These are phyloP conservation scores for Pseudoturritis turrita DNA, from an alignment of 345 rosid genomes.

Conservation along the genomic window DNA sequence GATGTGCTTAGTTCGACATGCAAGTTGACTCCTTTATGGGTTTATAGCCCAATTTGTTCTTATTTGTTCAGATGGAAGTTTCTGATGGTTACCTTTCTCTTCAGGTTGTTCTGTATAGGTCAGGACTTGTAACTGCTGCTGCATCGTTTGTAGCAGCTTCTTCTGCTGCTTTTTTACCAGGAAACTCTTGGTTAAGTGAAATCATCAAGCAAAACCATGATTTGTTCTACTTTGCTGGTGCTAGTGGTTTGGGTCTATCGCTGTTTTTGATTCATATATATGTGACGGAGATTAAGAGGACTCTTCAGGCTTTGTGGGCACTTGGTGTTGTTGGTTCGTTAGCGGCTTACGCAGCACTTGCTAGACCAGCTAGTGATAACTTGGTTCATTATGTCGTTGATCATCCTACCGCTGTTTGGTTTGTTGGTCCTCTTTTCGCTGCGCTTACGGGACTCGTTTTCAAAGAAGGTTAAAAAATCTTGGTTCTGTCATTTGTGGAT, in stretches of 20 bases:
- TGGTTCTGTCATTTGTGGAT: not conserved
- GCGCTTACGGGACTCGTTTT: constrained; percentile 88
- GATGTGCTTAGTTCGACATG: not conserved
- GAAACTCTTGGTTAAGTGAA: constrained; percentile 40
- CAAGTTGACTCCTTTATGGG: not conserved
- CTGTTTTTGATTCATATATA: constrained; percentile 81
- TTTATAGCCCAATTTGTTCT: not conserved
- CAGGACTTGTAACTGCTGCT: constrained; percentile 81
- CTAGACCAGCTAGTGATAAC: constrained; percentile 62
- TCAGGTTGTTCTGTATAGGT: constrained; percentile 83
- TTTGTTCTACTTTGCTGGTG: constrained; percentile 59
- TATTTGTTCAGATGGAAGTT: too few relatives aligned
- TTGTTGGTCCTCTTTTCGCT: constrained; percentile 91
- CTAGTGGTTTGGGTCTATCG: constrained; percentile 77
- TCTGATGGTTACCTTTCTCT: not conserved
- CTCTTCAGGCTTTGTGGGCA: constrained; percentile 90
- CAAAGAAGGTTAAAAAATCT: constrained; percentile 64
- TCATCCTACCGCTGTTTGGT: constrained; percentile 73
- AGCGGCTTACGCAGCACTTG: constrained; percentile 51
- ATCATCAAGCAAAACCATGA: constrained; percentile 59
- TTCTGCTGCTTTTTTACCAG: constrained; percentile 68
- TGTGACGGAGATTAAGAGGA: constrained; percentile 85
- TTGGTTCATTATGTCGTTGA: constrained; percentile 64
- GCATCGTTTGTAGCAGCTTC: constrained; percentile 75
- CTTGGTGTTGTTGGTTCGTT: constrained; percentile 76